Conservation (phyloP, 2,329 filamentous ascomycete species). For the Fusarium sp. region DNA sequence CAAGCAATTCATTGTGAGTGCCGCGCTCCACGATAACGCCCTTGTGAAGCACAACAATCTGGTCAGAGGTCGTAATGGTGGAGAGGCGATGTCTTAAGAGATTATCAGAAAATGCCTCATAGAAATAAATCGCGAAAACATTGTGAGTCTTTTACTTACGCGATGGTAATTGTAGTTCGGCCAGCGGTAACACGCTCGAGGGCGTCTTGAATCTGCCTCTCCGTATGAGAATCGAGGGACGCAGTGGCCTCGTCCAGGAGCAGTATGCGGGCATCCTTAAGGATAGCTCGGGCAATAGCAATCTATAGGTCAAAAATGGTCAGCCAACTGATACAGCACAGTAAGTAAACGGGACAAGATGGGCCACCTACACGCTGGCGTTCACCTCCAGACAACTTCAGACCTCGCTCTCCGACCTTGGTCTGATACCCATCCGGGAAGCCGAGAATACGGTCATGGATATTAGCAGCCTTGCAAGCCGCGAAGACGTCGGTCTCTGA, state of each 20-base stretch:
- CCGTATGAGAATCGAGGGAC: conserved; percentile 73
- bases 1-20: conserved; percentile 60
- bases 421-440: conserved; percentile 66
- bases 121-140: background rate
- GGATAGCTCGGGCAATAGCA: conserved; percentile 72
- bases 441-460: conserved; percentile 65
- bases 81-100: conserved; percentile 63
- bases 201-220: conserved; percentile 68
- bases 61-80: conserved; percentile 67
- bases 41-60: conserved; percentile 65
- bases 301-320: conserved; percentile 45
- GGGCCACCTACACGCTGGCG: conserved; percentile 61
- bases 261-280: conserved; percentile 77
- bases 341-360: no score
- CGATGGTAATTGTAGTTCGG: conserved; percentile 65
- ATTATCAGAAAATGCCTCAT: background rate
- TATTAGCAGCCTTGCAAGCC: conserved; percentile 65
- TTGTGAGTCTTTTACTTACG: conserved; percentile 47
- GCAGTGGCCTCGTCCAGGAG: conserved; percentile 80
- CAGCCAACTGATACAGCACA: background rate
- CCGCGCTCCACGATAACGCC: conserved; percentile 64
- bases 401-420: conserved; percentile 64
- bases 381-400: conserved; percentile 70
- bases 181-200: conserved; percentile 60
- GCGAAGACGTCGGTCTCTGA: conserved; percentile 62